A percentile compares a stretch with the other conserved stretches of the same genome.
These are phyloP conservation scores for Phialemonium atrogriseum DNA, from an alignment of 2,329 filamentous ascomycete genomes.

Conservation along the genomic window DNA sequence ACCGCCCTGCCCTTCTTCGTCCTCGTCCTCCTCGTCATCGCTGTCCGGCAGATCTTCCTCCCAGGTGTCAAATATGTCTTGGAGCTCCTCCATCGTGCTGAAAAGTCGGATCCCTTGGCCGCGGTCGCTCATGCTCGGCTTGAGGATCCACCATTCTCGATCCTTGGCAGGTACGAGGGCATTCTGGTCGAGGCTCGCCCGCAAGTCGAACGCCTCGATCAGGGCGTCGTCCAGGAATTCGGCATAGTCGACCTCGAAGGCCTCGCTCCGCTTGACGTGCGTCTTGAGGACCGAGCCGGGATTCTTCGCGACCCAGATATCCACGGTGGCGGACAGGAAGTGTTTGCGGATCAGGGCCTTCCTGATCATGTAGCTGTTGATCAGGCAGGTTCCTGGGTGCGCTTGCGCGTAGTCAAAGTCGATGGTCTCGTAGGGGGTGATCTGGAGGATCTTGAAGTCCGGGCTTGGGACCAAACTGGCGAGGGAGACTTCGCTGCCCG, in stretches of 20 bases:
- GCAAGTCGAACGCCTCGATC: conserved; percentile 80
- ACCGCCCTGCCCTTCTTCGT: conserved; percentile 23
- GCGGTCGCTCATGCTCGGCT: conserved; percentile 94
- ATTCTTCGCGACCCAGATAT: conserved; percentile 80
- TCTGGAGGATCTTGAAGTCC: conserved; percentile 57
- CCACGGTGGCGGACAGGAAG: conserved; percentile 75
- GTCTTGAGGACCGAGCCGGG: conserved; percentile 58
- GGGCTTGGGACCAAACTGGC: conserved; percentile 23
- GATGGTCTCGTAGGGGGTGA: conserved; percentile 77
- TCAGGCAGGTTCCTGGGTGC: conserved; percentile 53
- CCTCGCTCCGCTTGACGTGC: conserved; percentile 70
- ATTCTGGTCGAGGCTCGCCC: conserved; percentile 69
- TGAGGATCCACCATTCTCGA: conserved; percentile 93
- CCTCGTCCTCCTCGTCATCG: conserved; percentile 54
- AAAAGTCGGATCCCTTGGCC: conserved; percentile 91
- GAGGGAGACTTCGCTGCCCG: conserved; percentile 25
- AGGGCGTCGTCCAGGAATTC: conserved; percentile 94
- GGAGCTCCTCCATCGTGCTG: conserved; percentile 74
- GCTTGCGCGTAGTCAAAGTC: conserved; percentile 70
- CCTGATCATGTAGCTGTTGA: conserved; percentile 90
- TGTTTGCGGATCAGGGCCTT: conserved; percentile 97
- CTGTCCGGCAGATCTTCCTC: conserved; percentile 60
- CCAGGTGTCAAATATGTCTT: conserved; percentile 85
- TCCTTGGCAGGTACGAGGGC: conserved; percentile 30
- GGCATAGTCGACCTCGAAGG: conserved; percentile 92